A percentile compares a stretch with the other conserved stretches of the same genome.
Evolutionary conservation across 2,329 filamentous ascomycete species (phyloP).

Genomic region (Trichoderma sp.): DNA sequence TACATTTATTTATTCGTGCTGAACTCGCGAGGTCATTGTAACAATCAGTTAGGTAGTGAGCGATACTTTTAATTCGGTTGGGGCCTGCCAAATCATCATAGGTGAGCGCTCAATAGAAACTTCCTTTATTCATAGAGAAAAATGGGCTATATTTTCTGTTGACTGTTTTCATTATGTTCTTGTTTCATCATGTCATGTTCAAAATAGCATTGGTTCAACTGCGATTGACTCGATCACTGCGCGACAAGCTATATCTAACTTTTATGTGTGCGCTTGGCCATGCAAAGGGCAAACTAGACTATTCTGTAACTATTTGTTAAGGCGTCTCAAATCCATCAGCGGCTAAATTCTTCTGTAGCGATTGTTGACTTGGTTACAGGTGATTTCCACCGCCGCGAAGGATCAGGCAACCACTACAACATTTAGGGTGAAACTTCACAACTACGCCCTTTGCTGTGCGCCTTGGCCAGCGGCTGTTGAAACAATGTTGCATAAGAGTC

Average conservation of each 20-base stretch:
- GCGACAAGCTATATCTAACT: not conserved
- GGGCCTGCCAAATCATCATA: too few species aligned
- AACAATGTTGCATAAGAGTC: not conserved
- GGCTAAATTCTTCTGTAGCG: not conserved
- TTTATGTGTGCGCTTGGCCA: not conserved
- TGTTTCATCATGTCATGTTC: not conserved
- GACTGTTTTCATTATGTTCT: too few species aligned
- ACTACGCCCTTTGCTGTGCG: not conserved
- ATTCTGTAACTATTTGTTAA: not conserved
- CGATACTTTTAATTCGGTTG: too few species aligned
- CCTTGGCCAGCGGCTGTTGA: not conserved
- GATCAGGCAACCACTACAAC: not conserved
- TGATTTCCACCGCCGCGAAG: not conserved
- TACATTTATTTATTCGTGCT: too few species aligned
- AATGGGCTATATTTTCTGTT: too few species aligned
- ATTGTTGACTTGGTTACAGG: not conserved
- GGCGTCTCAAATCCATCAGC: not conserved
- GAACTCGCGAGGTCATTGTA: too few species aligned
- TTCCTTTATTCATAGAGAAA: too few species aligned
- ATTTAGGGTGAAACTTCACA: not conserved
- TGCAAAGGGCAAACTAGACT: not conserved
- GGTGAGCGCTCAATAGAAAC: too few species aligned
- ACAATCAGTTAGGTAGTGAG: too few species aligned
- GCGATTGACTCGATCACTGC: too few species aligned
- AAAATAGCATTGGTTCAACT: not conserved